A percentile compares a stretch with the other conserved stretches of the same genome.
Conservation (phyloP, 176 grass and related monocot genomes). For the Cenchrus purpureus region DNA sequence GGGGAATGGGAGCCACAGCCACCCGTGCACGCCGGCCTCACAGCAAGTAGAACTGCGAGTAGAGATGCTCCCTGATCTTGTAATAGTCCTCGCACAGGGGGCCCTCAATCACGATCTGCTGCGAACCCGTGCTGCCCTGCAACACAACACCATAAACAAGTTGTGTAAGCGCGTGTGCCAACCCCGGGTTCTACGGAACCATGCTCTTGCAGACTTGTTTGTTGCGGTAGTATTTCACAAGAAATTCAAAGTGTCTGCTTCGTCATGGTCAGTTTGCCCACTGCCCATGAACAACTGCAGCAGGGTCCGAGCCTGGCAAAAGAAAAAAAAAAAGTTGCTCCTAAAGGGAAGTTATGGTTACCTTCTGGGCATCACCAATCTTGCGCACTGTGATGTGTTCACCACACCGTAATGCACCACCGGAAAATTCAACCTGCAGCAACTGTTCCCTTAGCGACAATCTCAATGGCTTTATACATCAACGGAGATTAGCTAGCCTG, state of each 20-base stretch:
- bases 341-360: slow-evolving; percentile 29
- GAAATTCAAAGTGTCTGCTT: too few species aligned
- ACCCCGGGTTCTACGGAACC: background rate
- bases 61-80: slow-evolving; percentile 84
- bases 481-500: slow-evolving; percentile 14
- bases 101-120: slow-evolving; percentile 89
- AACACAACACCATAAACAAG: background rate
- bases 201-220: background rate
- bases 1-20: too few species aligned
- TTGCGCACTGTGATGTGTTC: slow-evolving; percentile 86
- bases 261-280: too few species aligned
- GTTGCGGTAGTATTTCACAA: background rate
- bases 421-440: slow-evolving; percentile 84
- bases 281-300: background rate
- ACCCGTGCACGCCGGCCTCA: slow-evolving; percentile 25
- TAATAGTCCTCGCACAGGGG: slow-evolving; percentile 90
- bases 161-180: background rate
- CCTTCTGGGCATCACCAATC: slow-evolving; percentile 87
- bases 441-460: background rate
- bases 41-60: slow-evolving; percentile 83
- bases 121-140: slow-evolving; percentile 70
- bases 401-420: slow-evolving; percentile 79
- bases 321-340: background rate
- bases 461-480: slow-evolving; percentile 21
- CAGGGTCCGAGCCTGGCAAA: background rate